phyloP scores from a whole-genome alignment of 129 eudicot genomes.

The Flaveria sonorensis region DNA sequence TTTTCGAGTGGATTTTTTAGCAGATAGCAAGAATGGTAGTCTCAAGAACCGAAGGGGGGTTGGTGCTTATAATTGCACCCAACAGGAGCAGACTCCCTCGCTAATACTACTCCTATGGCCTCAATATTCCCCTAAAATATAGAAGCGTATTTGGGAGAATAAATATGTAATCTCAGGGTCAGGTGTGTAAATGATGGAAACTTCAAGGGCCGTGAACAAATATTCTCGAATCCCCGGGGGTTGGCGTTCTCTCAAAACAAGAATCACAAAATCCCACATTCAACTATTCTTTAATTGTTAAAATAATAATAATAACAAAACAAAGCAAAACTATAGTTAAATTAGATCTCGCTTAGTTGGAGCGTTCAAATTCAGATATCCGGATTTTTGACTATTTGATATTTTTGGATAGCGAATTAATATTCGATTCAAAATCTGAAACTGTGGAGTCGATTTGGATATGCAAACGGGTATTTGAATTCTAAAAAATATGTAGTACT shows the following conservation, averaged over 20 bases:
- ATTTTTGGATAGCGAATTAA: too few relatives aligned
- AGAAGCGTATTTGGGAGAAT: background rate
- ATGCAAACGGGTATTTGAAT: too few relatives aligned
- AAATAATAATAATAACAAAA: too few relatives aligned
- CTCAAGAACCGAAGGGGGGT: slow-evolving; percentile 30
- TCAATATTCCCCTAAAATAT: slow-evolving; percentile 29
- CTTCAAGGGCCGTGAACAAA: slow-evolving; percentile 15
- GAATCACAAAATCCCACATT: slow-evolving; percentile 17
- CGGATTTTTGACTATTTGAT: too few relatives aligned
- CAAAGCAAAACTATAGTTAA: too few relatives aligned
- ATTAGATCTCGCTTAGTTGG: too few relatives aligned
- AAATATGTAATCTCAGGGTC: slow-evolving; percentile 5
- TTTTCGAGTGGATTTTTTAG: slow-evolving; percentile 32
- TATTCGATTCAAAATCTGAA: too few relatives aligned
- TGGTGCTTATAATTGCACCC: slow-evolving; percentile 28
- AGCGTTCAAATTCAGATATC: too few relatives aligned
- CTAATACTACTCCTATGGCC: slow-evolving; percentile 14
- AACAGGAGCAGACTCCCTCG: slow-evolving; percentile 28
- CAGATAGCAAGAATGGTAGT: slow-evolving; percentile 26
- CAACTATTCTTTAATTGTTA: background rate
- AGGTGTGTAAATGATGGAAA: slow-evolving; percentile 13
- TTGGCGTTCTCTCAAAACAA: background rate
- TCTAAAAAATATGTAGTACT: too few relatives aligned
- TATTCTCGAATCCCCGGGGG: slow-evolving; percentile 17
- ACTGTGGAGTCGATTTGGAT: too few relatives aligned